Percentiles rank a stretch among this genome's conserved stretches.
Conservation (phyloP, 805 yeast species). For the Brettanomyces bruxellensis region DNA sequence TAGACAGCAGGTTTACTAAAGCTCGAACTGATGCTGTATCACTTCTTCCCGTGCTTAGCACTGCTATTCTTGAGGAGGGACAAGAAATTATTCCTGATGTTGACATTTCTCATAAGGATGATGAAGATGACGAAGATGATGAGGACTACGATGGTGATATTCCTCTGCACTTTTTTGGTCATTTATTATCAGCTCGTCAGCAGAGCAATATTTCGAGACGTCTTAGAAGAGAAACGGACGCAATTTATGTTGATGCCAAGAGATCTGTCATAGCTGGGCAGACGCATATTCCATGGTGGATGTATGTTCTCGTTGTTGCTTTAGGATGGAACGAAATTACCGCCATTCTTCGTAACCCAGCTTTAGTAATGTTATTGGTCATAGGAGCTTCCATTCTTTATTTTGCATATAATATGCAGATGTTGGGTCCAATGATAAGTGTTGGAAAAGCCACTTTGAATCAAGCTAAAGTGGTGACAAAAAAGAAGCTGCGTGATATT, state of each 20-base stretch:
- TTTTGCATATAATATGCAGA: constrained; percentile 57
- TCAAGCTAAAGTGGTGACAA: constrained; percentile 48
- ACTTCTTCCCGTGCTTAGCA: constrained; percentile 49
- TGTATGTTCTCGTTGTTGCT: constrained; percentile 61
- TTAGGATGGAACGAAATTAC: constrained; percentile 95
- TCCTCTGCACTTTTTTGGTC: constrained; percentile 37
- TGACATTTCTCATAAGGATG: constrained; percentile 32
- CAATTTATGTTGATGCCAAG: constrained; percentile 78
- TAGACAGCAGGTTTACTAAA: constrained; percentile 52
- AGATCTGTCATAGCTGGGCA: constrained; percentile 72
- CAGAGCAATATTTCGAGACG: constrained; percentile 46
- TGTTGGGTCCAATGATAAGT: constrained; percentile 67
- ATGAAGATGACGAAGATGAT: constrained; percentile 27
- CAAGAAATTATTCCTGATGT: constrained; percentile 52
- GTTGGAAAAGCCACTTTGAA: constrained; percentile 50
- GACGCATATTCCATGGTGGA: constrained; percentile 76
- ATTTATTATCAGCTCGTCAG: constrained; percentile 47
- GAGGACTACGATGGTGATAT: constrained; percentile 27
- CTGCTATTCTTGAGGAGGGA: constrained; percentile 45
- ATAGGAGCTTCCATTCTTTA: constrained; percentile 52
- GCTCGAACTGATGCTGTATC: constrained; percentile 52
- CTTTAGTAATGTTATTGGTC: constrained; percentile 59
- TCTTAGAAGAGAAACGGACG: constrained; percentile 69
- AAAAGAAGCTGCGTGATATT: constrained; percentile 49
- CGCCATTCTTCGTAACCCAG: constrained; percentile 79